A percentile compares a stretch with the other conserved stretches of the same genome.
These are phyloP conservation scores for Colletotrichum shisoi DNA, from an alignment of 2,329 filamentous ascomycete species.

Conservation along the genomic window DNA sequence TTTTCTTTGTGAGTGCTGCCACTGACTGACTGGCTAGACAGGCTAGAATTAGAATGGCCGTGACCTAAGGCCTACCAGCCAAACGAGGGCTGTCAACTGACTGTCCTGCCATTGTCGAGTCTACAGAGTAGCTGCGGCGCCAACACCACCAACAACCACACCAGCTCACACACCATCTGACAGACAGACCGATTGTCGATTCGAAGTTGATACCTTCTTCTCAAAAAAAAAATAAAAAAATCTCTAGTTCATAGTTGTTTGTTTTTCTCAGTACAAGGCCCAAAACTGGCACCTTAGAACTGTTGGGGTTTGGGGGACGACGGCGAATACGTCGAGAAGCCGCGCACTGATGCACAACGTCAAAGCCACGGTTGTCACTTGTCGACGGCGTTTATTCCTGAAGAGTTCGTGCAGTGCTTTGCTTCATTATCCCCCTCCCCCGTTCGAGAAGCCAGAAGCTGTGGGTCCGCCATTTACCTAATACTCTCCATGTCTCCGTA, in stretches of 20 bases:
- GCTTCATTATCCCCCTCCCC: not conserved
- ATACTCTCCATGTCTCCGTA: not conserved
- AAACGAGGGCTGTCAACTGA: constrained; percentile 17
- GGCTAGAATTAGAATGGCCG: not conserved
- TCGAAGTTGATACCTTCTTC: not conserved
- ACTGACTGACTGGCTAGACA: too few species aligned
- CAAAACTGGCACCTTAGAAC: constrained; percentile 12
- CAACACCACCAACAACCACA: not conserved
- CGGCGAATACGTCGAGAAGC: constrained; percentile 17
- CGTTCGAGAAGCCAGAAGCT: not conserved
- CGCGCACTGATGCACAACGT: constrained; percentile 12
- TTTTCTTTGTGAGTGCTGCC: not conserved
- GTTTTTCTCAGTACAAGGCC: not conserved
- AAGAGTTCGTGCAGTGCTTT: not conserved
- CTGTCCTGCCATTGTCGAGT: not conserved
- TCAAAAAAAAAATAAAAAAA: too few species aligned
- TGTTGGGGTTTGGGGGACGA: constrained; percentile 4
- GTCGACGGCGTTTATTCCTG: not conserved
- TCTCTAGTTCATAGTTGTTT: too few species aligned
- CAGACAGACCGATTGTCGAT: not conserved
- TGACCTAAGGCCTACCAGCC: constrained; percentile 1
- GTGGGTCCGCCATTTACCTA: not conserved
- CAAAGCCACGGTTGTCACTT: not conserved
- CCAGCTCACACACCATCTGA: not conserved
- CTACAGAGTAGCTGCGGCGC: not conserved